Evolutionary conservation across 495 filamentous ascomycete species (phyloP).

Genomic region (Rostrohypoxylon terebratum): DNA sequence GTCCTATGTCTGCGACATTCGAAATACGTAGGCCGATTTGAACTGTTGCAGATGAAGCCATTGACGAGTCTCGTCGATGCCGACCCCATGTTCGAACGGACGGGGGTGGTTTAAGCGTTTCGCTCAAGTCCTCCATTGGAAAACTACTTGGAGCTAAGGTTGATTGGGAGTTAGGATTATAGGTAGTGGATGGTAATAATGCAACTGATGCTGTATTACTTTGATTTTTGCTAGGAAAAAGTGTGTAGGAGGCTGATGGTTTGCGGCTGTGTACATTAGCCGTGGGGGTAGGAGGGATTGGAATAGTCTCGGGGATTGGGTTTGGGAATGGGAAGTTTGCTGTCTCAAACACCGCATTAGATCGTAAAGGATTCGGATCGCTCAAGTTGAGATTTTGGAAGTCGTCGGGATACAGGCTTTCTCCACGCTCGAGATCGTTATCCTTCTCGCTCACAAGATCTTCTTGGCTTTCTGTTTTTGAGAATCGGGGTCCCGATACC

Average conservation of each 20-base stretch:
- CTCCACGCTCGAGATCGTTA: constrained; percentile 44
- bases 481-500: constrained; percentile 44
- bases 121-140: constrained; percentile 32
- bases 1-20: constrained; percentile 57
- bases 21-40: constrained; percentile 63
- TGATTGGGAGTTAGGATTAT: constrained; percentile 49
- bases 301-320: constrained; percentile 49
- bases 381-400: constrained; percentile 26
- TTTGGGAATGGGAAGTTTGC: constrained; percentile 38
- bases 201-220: constrained; percentile 50
- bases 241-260: constrained; percentile 53
- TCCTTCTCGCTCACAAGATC: constrained; percentile 43
- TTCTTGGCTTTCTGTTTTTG: constrained; percentile 52
- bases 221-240: constrained; percentile 52
- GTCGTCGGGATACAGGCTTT: constrained; percentile 28
- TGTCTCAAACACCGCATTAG: constrained; percentile 50
- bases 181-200: constrained; percentile 57
- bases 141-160: constrained; percentile 6
- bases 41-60: constrained; percentile 61
- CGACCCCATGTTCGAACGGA: constrained; percentile 51
- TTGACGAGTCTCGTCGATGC: constrained; percentile 59
- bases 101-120: constrained; percentile 57
- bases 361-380: constrained; percentile 49
- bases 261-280: constrained; percentile 49
- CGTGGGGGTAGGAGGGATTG: constrained; percentile 40